Conservation (phyloP, 2,329 filamentous ascomycete genomes). For the Tolypocladium paradoxum region DNA sequence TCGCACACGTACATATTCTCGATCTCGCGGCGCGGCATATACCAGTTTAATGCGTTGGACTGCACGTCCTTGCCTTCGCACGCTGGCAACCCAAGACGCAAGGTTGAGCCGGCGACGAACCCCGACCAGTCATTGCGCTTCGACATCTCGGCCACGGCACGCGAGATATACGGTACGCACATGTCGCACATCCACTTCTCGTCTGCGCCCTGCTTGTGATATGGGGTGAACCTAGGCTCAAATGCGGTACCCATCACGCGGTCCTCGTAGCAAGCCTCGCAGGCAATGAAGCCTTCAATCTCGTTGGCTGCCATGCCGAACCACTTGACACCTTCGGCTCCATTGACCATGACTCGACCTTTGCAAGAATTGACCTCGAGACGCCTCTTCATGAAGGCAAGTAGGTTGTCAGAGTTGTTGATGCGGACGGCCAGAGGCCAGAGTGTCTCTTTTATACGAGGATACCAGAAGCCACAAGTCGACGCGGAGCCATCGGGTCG, state of each 20-base stretch:
- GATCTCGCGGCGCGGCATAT: slow-evolving; percentile 11
- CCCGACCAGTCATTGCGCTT: slow-evolving; percentile 17
- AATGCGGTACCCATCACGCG: slow-evolving; percentile 15
- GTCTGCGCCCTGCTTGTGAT: slow-evolving; percentile 11
- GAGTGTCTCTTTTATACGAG: slow-evolving; percentile 22
- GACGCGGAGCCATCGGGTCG: slow-evolving; percentile 18
- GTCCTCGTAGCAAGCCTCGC: slow-evolving; percentile 28
- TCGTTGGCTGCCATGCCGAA: slow-evolving; percentile 16
- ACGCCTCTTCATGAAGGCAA: slow-evolving; percentile 18
- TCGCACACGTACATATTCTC: slow-evolving; percentile 20
- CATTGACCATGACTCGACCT: slow-evolving; percentile 9
- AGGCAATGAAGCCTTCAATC: slow-evolving; percentile 22
- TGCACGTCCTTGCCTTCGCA: slow-evolving; percentile 18
- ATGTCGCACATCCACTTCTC: slow-evolving; percentile 24
- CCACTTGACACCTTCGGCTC: slow-evolving; percentile 19
- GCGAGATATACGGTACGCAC: slow-evolving; percentile 13
- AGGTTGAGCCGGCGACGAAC: slow-evolving; percentile 13
- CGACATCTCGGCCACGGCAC: slow-evolving; percentile 8
- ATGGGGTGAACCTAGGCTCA: slow-evolving; percentile 17
- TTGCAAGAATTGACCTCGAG: slow-evolving; percentile 18
- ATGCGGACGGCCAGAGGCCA: slow-evolving; percentile 19
- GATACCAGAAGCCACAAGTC: slow-evolving; percentile 16
- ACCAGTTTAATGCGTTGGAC: slow-evolving; percentile 15
- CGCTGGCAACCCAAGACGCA: slow-evolving; percentile 12
- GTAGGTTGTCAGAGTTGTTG: slow-evolving; percentile 12